Conservation (phyloP, 1,284 basidiomycete species). For the Tranzscheliella williamsii region DNA sequence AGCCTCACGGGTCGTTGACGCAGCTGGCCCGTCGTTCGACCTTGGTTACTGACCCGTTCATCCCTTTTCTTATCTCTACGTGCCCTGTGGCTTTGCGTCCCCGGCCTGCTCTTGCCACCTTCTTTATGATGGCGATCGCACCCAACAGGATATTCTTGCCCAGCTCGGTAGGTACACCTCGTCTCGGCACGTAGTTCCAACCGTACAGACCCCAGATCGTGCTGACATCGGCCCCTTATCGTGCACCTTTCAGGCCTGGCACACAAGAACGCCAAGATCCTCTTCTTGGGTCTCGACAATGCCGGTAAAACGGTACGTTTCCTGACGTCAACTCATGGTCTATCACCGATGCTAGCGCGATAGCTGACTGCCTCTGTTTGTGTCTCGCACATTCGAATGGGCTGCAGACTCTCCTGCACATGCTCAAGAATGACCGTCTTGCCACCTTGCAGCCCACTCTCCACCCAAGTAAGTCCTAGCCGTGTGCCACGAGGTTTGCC, state of each 20-base stretch:
- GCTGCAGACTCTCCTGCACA: constrained; percentile 88
- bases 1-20: neutral
- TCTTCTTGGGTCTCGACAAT: constrained; percentile 96
- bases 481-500: no score
- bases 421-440: constrained; percentile 99
- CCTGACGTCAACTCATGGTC: neutral
- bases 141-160: constrained; percentile 55
- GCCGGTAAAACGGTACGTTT: constrained; percentile 96
- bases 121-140: neutral
- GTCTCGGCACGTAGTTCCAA: neutral
- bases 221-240: neutral
- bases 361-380: neutral
- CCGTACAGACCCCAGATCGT: neutral
- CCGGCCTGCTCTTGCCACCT: neutral
- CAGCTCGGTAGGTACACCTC: constrained; percentile 52
- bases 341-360: neutral
- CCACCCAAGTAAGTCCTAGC: constrained; percentile 82
- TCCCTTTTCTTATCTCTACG: neutral
- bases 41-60: constrained; percentile 1
- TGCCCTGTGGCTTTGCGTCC: neutral
- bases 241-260: constrained; percentile 70
- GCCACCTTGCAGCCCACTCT: constrained; percentile 97
- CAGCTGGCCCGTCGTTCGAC: neutral
- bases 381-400: neutral
- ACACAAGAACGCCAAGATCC: constrained; percentile 99